A percentile compares a stretch with the other conserved stretches of the same genome.
Evolutionary conservation across 2,329 filamentous ascomycete species (phyloP).

Genomic region (Epichloe sylvatica): DNA sequence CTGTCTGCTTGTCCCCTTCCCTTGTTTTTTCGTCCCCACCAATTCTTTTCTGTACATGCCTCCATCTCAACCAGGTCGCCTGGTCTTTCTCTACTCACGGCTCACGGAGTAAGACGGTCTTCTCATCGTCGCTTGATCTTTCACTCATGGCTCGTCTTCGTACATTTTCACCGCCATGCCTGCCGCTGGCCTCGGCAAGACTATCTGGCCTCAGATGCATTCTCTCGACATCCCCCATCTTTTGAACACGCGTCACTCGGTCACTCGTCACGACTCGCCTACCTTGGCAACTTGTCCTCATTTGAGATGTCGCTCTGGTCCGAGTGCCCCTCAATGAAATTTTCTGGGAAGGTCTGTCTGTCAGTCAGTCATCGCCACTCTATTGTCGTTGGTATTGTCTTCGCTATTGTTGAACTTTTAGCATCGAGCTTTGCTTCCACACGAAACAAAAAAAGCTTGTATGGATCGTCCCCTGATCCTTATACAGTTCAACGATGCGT

Average conservation of each 20-base stretch:
- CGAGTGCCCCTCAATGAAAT: not conserved
- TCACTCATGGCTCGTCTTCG: not conserved
- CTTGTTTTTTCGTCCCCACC: too few relatives aligned
- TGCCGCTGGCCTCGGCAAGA: not conserved
- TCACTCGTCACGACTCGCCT: too few relatives aligned
- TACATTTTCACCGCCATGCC: not conserved
- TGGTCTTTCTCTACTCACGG: too few relatives aligned
- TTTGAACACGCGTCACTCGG: too few relatives aligned
- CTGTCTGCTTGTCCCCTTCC: too few relatives aligned
- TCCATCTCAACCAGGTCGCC: too few relatives aligned
- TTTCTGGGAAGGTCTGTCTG: not conserved
- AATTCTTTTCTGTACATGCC: too few relatives aligned
- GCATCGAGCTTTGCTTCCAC: not conserved
- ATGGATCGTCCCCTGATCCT: not conserved
- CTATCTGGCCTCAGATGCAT: not conserved
- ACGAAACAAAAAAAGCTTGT: too few relatives aligned
- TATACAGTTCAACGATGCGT: too few relatives aligned
- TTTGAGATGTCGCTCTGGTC: not conserved
- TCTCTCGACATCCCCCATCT: not conserved
- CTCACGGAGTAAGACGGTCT: too few relatives aligned
- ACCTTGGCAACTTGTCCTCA: not conserved
- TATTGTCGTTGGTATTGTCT: constrained; percentile 5
- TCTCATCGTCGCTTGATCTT: not conserved
- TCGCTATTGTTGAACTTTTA: not conserved
- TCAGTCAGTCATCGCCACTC: not conserved